Conservation (phyloP, 257 asterid species). For the Jacaranda copaia region DNA sequence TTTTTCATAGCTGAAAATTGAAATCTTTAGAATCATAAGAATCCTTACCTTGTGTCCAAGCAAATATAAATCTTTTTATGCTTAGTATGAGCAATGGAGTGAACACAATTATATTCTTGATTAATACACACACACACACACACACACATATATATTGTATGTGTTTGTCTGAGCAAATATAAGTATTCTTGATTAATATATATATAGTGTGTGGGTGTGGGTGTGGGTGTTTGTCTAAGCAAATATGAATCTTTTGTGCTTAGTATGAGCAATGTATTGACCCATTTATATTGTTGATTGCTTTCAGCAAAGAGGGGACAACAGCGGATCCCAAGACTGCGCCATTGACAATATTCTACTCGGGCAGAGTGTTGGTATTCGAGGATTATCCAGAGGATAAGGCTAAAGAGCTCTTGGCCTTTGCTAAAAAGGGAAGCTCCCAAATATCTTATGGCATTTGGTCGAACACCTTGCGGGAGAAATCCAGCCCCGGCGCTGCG, state of each 20-base stretch:
- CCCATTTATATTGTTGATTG: neutral
- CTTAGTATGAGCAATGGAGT: no score
- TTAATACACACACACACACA: no score
- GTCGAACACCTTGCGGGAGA: constrained; percentile 31
- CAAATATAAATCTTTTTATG: no score
- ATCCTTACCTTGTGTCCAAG: no score
- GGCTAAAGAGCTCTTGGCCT: constrained; percentile 54
- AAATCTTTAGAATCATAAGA: no score
- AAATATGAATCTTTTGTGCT: no score
- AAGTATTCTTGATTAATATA: no score
- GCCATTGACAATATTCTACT: constrained; percentile 78
- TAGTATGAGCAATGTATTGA: neutral
- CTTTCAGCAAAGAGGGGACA: constrained; percentile 51
- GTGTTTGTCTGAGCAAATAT: neutral
- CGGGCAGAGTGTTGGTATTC: constrained; percentile 65
- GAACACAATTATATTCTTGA: no score
- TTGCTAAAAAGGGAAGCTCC: constrained; percentile 59
- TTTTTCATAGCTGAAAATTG: no score
- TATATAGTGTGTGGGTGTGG: no score
- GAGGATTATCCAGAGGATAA: constrained; percentile 63
- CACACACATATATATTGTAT: neutral
- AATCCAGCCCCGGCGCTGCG: constrained; percentile 16
- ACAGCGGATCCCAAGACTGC: constrained; percentile 44
- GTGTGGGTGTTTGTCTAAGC: no score
- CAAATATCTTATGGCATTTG: constrained; percentile 40